Conservation (phyloP, 192 early-diverging fungal genomes). For the Entomortierella lignicola region DNA sequence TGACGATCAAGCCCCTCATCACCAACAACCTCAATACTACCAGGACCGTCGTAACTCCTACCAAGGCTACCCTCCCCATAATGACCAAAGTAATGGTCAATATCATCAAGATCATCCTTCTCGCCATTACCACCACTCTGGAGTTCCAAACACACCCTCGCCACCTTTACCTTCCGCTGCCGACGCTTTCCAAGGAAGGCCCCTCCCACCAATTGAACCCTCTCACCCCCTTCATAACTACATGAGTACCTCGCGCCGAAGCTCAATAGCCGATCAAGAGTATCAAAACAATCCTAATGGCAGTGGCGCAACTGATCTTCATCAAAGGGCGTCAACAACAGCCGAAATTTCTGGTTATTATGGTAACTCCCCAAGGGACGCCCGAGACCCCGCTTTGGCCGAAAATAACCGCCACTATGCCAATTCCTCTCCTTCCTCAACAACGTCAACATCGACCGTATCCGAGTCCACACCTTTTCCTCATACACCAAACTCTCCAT, state of each 20-base stretch:
- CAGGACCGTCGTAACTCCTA: background rate
- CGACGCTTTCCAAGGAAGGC: constrained; percentile 27
- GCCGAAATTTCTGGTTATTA: background rate
- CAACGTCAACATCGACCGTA: background rate
- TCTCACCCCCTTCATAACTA: constrained; percentile 46
- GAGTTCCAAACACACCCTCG: constrained; percentile 24
- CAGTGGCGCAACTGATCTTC: constrained; percentile 4
- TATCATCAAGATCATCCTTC: background rate
- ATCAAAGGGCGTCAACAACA: constrained; percentile 24
- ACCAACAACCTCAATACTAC: background rate
- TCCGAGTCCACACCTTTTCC: background rate
- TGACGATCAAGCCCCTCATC: background rate
- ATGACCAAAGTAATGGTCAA: background rate
- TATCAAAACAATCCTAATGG: constrained; percentile 8
- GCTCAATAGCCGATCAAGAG: constrained; percentile 31
- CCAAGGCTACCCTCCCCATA: background rate
- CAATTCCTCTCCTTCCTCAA: constrained; percentile 11
- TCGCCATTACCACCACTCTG: constrained; percentile 1
- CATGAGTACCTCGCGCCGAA: constrained; percentile 46
- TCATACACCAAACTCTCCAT: constrained; percentile 14
- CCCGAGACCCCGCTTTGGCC: too few species aligned
- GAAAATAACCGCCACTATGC: background rate
- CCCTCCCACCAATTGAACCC: constrained; percentile 44
- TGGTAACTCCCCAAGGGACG: background rate
- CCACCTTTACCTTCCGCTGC: constrained; percentile 35